phyloP scores from a whole-genome alignment of 2,329 filamentous ascomycete genomes.

The Colletotrichum sp. region DNA sequence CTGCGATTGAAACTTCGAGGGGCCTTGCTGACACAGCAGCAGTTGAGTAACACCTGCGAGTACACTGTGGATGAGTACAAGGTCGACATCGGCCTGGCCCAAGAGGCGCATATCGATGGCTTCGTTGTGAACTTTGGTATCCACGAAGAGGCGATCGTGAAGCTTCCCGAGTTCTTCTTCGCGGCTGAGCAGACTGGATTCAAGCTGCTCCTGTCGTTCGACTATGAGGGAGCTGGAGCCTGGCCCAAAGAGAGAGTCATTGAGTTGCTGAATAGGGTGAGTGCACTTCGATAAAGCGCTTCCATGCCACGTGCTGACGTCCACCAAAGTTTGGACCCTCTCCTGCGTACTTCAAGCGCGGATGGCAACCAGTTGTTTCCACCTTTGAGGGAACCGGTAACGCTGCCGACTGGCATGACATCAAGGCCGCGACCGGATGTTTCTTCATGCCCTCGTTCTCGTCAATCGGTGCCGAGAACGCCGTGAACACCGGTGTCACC shows the following conservation, averaged over 20 bases:
- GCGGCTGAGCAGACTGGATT: slow-evolving; percentile 16
- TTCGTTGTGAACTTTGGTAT: slow-evolving; percentile 19
- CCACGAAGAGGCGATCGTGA: slow-evolving; percentile 19
- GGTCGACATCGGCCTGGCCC: slow-evolving; percentile 13
- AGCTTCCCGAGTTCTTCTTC: slow-evolving; percentile 8
- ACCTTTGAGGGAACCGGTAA: slow-evolving; percentile 49
- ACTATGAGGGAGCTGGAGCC: slow-evolving; percentile 16
- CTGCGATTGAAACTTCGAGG: not conserved
- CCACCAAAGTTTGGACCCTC: not conserved
- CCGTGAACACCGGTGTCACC: slow-evolving; percentile 22
- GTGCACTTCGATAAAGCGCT: not conserved
- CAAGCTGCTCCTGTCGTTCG: slow-evolving; percentile 18
- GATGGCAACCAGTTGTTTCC: slow-evolving; percentile 38
- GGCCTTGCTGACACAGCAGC: not conserved
- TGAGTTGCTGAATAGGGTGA: slow-evolving; percentile 6
- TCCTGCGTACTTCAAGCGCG: slow-evolving; percentile 24
- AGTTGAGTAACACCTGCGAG: slow-evolving; percentile 19
- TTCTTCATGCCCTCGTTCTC: slow-evolving; percentile 53
- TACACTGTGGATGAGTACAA: slow-evolving; percentile 15
- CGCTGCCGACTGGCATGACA: slow-evolving; percentile 45
- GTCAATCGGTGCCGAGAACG: slow-evolving; percentile 35
- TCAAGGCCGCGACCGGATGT: slow-evolving; percentile 41
- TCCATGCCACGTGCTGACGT: not conserved
- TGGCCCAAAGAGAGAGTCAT: slow-evolving; percentile 15
- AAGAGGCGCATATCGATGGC: slow-evolving; percentile 18